Conservation (phyloP, 352 stramenopile genomes). For the Globisporangium echinulatum region DNA sequence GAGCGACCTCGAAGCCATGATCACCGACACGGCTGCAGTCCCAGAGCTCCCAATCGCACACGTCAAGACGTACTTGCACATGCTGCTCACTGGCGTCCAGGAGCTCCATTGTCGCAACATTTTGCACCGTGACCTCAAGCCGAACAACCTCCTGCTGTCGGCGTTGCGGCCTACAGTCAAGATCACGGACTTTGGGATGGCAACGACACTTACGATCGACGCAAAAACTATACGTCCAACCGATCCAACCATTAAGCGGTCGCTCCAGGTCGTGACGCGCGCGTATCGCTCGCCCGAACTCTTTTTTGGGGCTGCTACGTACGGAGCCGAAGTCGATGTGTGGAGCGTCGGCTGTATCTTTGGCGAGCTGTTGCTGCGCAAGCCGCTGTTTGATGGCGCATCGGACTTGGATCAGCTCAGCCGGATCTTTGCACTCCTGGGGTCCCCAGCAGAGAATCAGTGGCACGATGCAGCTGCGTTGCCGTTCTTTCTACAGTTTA, state of each 20-base stretch:
- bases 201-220: conserved; percentile 19
- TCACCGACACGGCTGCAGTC: conserved; percentile 31
- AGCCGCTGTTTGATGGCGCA: conserved; percentile 49
- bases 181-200: conserved; percentile 84
- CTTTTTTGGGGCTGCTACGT: conserved; percentile 66
- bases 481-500: conserved; percentile 75
- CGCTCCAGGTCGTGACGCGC: conserved; percentile 67
- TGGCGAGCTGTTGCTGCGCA: conserved; percentile 60
- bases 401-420: conserved; percentile 82
- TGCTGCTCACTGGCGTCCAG: conserved; percentile 53
- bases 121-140: conserved; percentile 76
- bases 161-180: conserved; percentile 38
- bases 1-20: conserved; percentile 60
- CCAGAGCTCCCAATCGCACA: conserved; percentile 37
- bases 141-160: conserved; percentile 72
- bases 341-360: conserved; percentile 82
- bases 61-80: conserved; percentile 64
- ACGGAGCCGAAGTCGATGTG: conserved; percentile 59
- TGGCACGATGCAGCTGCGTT: conserved; percentile 49
- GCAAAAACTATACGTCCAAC: conserved; percentile 10
- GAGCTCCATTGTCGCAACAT: conserved; percentile 54
- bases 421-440: conserved; percentile 59
- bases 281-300: conserved; percentile 71
- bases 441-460: conserved; percentile 53
- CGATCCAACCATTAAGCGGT: conserved; percentile 24